Conservation (phyloP, 1,284 basidiomycete genomes). For the Lentinula novae-zelandiae region DNA sequence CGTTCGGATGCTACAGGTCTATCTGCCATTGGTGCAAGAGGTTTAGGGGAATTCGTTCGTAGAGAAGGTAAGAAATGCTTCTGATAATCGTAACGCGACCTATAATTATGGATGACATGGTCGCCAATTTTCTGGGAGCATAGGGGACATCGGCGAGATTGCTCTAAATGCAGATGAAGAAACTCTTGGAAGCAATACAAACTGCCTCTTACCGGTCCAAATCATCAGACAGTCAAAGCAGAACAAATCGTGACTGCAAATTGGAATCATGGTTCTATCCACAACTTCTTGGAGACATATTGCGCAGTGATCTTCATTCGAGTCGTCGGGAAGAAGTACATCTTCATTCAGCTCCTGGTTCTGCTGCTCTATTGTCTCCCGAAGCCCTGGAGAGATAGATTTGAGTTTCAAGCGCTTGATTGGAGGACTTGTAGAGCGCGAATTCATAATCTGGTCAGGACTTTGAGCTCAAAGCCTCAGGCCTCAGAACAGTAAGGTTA, state of each 20-base stretch:
- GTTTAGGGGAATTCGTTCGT: slow-evolving; percentile 42
- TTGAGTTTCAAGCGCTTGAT: slow-evolving; percentile 30
- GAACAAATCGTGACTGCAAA: slow-evolving; percentile 80
- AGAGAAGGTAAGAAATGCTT: slow-evolving; percentile 77
- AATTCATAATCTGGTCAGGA: neutral
- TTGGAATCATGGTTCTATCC: slow-evolving; percentile 77
- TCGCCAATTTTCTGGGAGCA: slow-evolving; percentile 73
- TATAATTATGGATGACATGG: slow-evolving; percentile 78
- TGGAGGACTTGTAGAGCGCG: slow-evolving; percentile 13
- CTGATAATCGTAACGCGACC: slow-evolving; percentile 74
- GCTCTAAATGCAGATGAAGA: slow-evolving; percentile 37
- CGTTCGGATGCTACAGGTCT: slow-evolving; percentile 22
- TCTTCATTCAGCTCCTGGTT: slow-evolving; percentile 8
- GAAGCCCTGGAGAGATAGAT: neutral
- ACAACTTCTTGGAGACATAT: slow-evolving; percentile 77
- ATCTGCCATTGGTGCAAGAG: slow-evolving; percentile 28
- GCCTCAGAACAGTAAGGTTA: too few species aligned
- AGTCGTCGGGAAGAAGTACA: slow-evolving; percentile 14
- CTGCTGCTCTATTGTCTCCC: neutral
- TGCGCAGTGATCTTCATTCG: slow-evolving; percentile 34
- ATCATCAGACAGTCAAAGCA: slow-evolving; percentile 85
- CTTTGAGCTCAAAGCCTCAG: too few species aligned
- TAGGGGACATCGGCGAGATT: slow-evolving; percentile 77
- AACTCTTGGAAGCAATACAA: neutral
- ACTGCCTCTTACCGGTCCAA: slow-evolving; percentile 65